phyloP scores from a whole-genome alignment of 1,139 yeast species.

The Debaryomycetaceae sp. region DNA sequence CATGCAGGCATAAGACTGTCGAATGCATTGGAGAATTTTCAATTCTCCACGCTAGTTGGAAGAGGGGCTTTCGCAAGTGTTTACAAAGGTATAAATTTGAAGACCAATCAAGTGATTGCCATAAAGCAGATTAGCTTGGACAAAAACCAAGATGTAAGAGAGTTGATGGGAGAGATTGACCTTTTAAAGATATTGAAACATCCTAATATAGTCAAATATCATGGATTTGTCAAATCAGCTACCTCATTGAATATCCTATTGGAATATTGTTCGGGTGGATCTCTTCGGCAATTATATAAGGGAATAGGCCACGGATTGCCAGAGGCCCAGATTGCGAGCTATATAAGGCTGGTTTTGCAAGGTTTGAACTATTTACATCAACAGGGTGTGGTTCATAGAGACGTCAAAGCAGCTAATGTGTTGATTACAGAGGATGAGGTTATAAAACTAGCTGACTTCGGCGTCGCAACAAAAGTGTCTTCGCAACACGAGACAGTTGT shows the following conservation, averaged over 20 bases:
- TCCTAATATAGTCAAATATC: conserved; percentile 83
- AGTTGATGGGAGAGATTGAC: conserved; percentile 79
- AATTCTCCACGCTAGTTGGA: conserved; percentile 74
- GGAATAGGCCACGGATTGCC: conserved; percentile 51
- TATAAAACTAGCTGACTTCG: conserved; percentile 75
- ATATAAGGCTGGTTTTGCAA: conserved; percentile 65
- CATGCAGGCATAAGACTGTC: conserved; percentile 33
- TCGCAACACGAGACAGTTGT: conserved; percentile 42
- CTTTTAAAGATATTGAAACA: conserved; percentile 79
- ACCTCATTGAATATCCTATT: conserved; percentile 69
- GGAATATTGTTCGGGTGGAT: conserved; percentile 80
- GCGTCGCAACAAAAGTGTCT: conserved; percentile 62
- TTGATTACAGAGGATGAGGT: conserved; percentile 56
- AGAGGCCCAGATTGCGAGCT: conserved; percentile 58
- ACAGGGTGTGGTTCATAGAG: conserved; percentile 75
- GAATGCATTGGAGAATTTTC: conserved; percentile 51
- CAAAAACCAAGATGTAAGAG: conserved; percentile 40
- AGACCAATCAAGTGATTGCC: conserved; percentile 72
- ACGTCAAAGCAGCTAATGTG: conserved; percentile 77
- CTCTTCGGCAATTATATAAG: conserved; percentile 66
- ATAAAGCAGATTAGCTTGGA: conserved; percentile 75
- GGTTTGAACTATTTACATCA: conserved; percentile 71
- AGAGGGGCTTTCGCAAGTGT: conserved; percentile 95
- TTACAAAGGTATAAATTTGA: conserved; percentile 69
- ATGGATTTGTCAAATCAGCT: conserved; percentile 76